Percentiles rank a stretch among this genome's conserved stretches.
Conservation (phyloP, 2,329 filamentous ascomycete species). For the Ceratocystis cacaofunesta region DNA sequence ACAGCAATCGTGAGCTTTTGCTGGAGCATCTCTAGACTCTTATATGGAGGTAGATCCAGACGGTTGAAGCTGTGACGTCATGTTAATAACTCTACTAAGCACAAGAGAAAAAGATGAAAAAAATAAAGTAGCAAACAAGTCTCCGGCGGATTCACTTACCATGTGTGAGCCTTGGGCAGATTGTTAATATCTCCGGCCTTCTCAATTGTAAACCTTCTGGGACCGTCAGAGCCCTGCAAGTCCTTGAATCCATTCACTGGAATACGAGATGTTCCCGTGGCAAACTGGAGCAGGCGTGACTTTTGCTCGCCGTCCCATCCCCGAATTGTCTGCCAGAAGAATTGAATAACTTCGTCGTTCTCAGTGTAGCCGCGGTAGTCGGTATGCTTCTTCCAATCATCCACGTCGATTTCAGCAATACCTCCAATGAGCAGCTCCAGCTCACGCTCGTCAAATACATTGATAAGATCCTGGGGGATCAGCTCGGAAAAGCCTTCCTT, state of each 20-base stretch:
- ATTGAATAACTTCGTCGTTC: constrained; percentile 89
- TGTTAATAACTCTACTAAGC: constrained; percentile 14
- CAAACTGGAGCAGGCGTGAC: constrained; percentile 87
- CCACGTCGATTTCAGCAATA: constrained; percentile 98
- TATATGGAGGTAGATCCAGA: constrained; percentile 86
- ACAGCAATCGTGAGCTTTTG: constrained; percentile 91
- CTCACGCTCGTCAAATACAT: constrained; percentile 96
- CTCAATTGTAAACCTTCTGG: constrained; percentile 91
- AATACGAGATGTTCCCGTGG: constrained; percentile 92
- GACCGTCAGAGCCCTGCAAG: constrained; percentile 89
- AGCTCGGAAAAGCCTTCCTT: constrained; percentile 95
- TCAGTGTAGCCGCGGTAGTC: constrained; percentile 98
- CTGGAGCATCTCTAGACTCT: constrained; percentile 69
- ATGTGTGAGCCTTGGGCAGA: constrained; percentile 92
- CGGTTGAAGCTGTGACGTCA: constrained; percentile 67
- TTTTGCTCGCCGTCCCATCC: constrained; percentile 98
- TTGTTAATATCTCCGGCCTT: constrained; percentile 86
- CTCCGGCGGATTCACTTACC: constrained; percentile 44
- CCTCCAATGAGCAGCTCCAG: constrained; percentile 91
- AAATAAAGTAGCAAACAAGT: neutral
- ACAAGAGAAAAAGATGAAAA: neutral
- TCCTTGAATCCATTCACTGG: constrained; percentile 99
- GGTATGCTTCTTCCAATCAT: constrained; percentile 99
- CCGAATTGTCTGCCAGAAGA: constrained; percentile 97
- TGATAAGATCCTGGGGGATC: constrained; percentile 89